A percentile compares a stretch with the other conserved stretches of the same genome.
Conservation (phyloP, 345 rosid species). For the Durio zibethinus region DNA sequence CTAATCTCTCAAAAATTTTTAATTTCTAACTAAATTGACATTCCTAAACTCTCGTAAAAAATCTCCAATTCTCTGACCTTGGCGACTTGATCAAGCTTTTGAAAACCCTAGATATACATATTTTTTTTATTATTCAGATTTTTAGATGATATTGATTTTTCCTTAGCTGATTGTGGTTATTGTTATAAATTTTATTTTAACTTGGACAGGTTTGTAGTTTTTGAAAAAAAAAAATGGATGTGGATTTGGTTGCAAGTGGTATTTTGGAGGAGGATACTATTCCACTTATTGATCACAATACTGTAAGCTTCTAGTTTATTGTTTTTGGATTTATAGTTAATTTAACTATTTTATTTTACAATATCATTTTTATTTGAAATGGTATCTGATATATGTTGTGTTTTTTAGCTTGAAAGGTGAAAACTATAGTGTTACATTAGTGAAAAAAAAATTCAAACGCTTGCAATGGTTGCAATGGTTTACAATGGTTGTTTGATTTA, state of each 20-base stretch:
- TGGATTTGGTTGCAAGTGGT: constrained; percentile 51
- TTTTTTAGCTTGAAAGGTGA: background rate
- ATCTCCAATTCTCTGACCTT: background rate
- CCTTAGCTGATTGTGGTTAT: background rate
- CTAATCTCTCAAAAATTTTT: background rate
- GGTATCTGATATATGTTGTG: background rate
- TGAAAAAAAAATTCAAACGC: background rate
- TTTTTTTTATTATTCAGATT: background rate
- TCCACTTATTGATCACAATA: constrained; percentile 43
- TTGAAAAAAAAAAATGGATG: constrained; percentile 41
- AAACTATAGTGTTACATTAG: background rate
- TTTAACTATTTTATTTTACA: background rate
- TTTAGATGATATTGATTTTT: background rate
- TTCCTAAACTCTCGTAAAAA: background rate
- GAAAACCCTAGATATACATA: background rate
- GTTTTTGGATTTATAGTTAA: background rate
- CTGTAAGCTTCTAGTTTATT: constrained; percentile 39
- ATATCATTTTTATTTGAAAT: background rate
- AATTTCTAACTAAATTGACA: background rate
- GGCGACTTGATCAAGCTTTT: background rate
- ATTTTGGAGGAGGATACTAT: constrained; percentile 54
- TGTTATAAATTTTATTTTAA: constrained; percentile 10
- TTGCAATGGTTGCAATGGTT: constrained; percentile 2
- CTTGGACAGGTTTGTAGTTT: constrained; percentile 3
- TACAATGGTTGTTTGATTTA: background rate